A percentile compares a stretch with the other conserved stretches of the same genome.
phyloP scores from a whole-genome alignment of 169 alveolate genomes.

The Eimeria mitis region DNA sequence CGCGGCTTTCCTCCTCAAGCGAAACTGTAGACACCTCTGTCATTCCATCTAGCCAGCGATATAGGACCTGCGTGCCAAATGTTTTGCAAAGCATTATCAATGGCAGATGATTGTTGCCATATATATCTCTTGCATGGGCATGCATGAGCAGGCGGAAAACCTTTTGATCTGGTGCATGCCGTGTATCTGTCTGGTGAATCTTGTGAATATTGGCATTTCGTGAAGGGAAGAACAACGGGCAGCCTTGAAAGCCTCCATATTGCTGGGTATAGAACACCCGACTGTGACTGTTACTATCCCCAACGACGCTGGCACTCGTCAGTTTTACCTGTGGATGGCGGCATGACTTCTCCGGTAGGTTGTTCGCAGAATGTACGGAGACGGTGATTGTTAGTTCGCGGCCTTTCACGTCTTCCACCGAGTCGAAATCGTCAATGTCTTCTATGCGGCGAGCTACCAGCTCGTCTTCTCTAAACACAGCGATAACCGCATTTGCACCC shows the following conservation, averaged over 20 bases:
- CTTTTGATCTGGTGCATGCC: background rate
- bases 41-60: conserved; percentile 73
- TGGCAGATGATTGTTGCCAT: background rate
- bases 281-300: background rate
- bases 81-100: background rate
- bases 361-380: conserved; percentile 67
- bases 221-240: no score
- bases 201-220: no score
- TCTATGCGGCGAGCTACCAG: conserved; percentile 52
- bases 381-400: conserved; percentile 73
- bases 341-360: conserved; percentile 70
- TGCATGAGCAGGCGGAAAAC: background rate
- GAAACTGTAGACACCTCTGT: conserved; percentile 66
- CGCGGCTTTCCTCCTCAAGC: conserved; percentile 68
- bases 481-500: no score
- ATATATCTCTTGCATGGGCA: background rate
- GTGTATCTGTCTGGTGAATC: background rate
- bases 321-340: conserved; percentile 69
- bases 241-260: no score
- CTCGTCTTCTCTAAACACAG: conserved; percentile 52
- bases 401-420: conserved; percentile 81
- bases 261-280: no score
- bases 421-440: conserved; percentile 76
- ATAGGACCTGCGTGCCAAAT: conserved; percentile 34
- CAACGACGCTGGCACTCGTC: background rate